A percentile compares a stretch with the other conserved stretches of the same genome.
Conservation (phyloP, 495 filamentous ascomycete genomes). For the Baudoinia panamericana region DNA sequence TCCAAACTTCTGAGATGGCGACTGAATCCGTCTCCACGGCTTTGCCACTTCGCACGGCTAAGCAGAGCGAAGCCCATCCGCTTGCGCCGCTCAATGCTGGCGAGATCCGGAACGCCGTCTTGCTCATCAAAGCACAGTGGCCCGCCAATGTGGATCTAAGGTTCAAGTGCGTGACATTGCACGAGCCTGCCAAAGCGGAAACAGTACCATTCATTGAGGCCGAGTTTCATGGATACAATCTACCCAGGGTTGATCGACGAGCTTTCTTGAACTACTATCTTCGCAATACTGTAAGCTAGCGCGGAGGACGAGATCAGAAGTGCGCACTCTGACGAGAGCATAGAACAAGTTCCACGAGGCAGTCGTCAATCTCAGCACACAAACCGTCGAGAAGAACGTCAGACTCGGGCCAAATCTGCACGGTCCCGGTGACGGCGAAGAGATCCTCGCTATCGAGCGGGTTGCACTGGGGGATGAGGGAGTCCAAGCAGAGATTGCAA, state of each 20-base stretch:
- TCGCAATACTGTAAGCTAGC: slow-evolving; percentile 41
- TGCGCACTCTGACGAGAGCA: neutral
- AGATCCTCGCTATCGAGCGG: slow-evolving; percentile 48
- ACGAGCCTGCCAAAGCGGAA: slow-evolving; percentile 50
- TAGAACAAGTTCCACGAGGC: slow-evolving; percentile 58
- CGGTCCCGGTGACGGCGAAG: slow-evolving; percentile 43
- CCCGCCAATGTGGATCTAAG: slow-evolving; percentile 40
- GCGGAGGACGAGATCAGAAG: no score
- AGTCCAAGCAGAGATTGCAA: slow-evolving; percentile 49
- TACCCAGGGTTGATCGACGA: slow-evolving; percentile 38
- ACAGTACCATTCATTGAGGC: slow-evolving; percentile 42
- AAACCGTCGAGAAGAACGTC: slow-evolving; percentile 45
- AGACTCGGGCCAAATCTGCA: slow-evolving; percentile 45
- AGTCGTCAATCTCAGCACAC: slow-evolving; percentile 41
- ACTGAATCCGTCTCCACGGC: slow-evolving; percentile 7
- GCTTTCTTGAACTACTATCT: slow-evolving; percentile 52
- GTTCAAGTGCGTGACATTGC: slow-evolving; percentile 54
- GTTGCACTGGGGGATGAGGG: slow-evolving; percentile 41
- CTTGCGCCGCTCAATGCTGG: slow-evolving; percentile 43
- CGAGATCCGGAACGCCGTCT: slow-evolving; percentile 39
- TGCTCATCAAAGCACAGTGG: slow-evolving; percentile 37
- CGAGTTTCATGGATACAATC: slow-evolving; percentile 24
- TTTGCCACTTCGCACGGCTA: slow-evolving; percentile 8
- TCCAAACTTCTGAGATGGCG: no score
- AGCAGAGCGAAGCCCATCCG: slow-evolving; percentile 34